phyloP scores from a whole-genome alignment of 495 filamentous ascomycete species.

The Clavariopsis aquatica region DNA sequence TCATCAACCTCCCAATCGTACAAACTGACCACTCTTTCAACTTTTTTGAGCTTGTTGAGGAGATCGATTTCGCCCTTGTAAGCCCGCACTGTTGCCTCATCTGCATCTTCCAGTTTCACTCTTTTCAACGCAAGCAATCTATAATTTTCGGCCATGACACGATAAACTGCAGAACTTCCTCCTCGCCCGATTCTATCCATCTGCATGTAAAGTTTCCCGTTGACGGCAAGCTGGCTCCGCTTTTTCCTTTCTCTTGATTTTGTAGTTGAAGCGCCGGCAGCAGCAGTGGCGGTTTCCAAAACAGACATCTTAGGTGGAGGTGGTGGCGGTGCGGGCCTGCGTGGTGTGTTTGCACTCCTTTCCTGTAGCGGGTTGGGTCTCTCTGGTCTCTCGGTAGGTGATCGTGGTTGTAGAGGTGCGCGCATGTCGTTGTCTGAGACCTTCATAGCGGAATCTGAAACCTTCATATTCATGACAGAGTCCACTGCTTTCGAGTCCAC shows the following conservation, averaged over 20 bases:
- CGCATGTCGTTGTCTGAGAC: constrained; percentile 18
- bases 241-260: constrained; percentile 68
- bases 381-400: constrained; percentile 57
- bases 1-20: constrained; percentile 93
- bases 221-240: constrained; percentile 77
- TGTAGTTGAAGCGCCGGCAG: constrained; percentile 73
- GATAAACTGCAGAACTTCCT: constrained; percentile 89
- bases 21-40: constrained; percentile 84
- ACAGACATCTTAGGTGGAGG: constrained; percentile 94
- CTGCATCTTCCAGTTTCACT: constrained; percentile 86
- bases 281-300: constrained; percentile 83
- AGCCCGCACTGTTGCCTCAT: constrained; percentile 76
- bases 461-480: constrained; percentile 24
- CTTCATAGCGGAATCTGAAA: constrained; percentile 5
- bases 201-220: constrained; percentile 85
- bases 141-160: constrained; percentile 94
- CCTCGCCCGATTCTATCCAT: constrained; percentile 89
- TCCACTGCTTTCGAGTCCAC: constrained; percentile 20
- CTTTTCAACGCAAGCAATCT: constrained; percentile 93
- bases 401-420: constrained; percentile 37
- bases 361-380: constrained; percentile 56
- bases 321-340: constrained; percentile 64
- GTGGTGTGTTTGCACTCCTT: constrained; percentile 81
- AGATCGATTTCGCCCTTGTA: constrained; percentile 98
- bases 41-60: constrained; percentile 73